Evolutionary conservation across 2,329 filamentous ascomycete species (phyloP), one percentile per base, ranked within the genome.

Genomic region (Penicillium sp.): DNA sequence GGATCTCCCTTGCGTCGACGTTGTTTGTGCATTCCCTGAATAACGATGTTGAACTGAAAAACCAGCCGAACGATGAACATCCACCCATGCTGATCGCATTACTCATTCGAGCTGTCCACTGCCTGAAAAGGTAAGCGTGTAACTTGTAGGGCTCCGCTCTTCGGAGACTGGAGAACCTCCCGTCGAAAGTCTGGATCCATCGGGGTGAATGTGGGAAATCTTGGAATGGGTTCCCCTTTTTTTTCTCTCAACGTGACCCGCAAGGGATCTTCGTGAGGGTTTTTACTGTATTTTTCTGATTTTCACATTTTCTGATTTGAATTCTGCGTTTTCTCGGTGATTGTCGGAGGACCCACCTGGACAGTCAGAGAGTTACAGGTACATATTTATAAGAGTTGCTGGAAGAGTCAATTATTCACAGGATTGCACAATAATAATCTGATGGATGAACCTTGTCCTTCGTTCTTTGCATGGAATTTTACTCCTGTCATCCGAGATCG

Each of bases 121-220:
- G 11, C 18, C 32, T 16, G 39, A 46, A 21, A 13, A 11, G 21
- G 50, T n/a, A 42, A 38, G 45, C 22, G 21, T 22, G 16, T 34
- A 36, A 36, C 13, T 36, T n/a, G n/a, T 36, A n/a, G n/a, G 49
- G 44, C 49, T 48, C 50, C 45, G 49, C 49, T 47, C 21, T 27
- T 47, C 49, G 49, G 45, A 48, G 29, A 42, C 50, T 42, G 45
- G 50, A 52, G 44, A 34, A 48, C 13, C 32, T 50, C 31, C 48
- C 44, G 48, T 45, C 10, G 22, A n/a, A 32, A 45, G 48, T 24
- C 34, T 45, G 49, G 49, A n/a, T 34, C 29, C 39, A 50, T 54
- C 50, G 50, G 51, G 49, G 49, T 36, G 50, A 48, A 48, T 48
- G 38, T 52, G 50, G 31, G 50, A 48, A 48, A 52, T 42, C 44